phyloP scores from a whole-genome alignment of 768 basidiomycete genomes.

The Russula ochroleuca region DNA sequence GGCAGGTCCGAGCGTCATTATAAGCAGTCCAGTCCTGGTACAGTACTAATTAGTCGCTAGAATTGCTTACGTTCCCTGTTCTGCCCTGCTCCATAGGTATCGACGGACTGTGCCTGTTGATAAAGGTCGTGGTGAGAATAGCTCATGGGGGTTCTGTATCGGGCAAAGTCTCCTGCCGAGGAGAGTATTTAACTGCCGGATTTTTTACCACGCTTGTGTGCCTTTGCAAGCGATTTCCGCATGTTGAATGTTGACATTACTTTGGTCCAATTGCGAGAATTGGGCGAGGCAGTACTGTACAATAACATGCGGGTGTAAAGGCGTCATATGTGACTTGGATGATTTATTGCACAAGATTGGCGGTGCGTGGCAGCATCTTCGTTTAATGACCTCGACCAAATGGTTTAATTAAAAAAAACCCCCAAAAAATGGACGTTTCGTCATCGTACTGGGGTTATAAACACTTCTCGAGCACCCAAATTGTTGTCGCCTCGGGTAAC shows the following conservation, averaged over 20 bases:
- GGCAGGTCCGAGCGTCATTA: not conserved
- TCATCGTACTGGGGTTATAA: constrained; percentile 1
- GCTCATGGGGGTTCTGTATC: constrained; percentile 9
- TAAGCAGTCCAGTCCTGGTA: not conserved
- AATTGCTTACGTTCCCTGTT: constrained; percentile 2
- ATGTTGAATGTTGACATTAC: constrained; percentile 1
- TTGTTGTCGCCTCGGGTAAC: not conserved
- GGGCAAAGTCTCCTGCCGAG: not conserved
- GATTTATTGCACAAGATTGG: constrained; percentile 1
- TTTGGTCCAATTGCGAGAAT: constrained; percentile 6
- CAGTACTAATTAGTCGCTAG: too few species aligned
- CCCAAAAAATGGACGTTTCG: not conserved
- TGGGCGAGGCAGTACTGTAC: constrained; percentile 21
- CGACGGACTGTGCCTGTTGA: not conserved
- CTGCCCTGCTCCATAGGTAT: not conserved
- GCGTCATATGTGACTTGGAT: too few species aligned
- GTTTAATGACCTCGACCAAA: not conserved
- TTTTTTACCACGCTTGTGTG: constrained; percentile 2
- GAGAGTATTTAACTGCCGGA: constrained; percentile 1
- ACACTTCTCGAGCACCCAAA: constrained; percentile 1
- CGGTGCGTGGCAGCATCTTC: not conserved
- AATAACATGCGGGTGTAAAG: constrained; percentile 2
- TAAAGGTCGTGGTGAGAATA: not conserved
- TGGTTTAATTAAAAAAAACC: not conserved
- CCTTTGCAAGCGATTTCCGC: not conserved